phyloP scores from a whole-genome alignment of 129 eudicot genomes.

The Chrysanthemum makinoi region DNA sequence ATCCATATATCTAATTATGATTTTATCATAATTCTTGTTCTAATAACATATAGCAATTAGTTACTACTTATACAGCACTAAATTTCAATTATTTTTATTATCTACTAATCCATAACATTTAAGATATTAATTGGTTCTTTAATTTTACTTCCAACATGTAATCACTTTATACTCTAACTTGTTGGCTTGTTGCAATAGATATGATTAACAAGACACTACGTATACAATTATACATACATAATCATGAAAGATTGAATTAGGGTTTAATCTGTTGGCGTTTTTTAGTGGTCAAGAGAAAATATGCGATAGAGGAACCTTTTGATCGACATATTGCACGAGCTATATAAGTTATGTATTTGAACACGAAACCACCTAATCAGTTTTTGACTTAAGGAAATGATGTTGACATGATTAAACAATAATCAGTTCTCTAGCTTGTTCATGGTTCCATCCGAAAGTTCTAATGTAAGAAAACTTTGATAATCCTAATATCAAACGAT shows the following conservation, averaged over 20 bases:
- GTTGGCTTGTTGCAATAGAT: background rate
- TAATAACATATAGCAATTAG: background rate
- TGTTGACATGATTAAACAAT: background rate
- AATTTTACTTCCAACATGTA: background rate
- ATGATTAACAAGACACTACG: too few relatives aligned
- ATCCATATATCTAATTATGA: background rate
- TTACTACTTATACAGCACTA: background rate
- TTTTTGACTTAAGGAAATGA: slow-evolving; percentile 14
- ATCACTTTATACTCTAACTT: background rate
- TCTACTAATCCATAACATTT: background rate
- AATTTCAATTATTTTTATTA: background rate
- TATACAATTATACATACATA: too few relatives aligned
- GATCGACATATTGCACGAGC: slow-evolving; percentile 14
- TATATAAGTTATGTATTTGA: slow-evolving; percentile 22
- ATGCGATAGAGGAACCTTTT: background rate
- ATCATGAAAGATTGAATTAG: slow-evolving; percentile 9
- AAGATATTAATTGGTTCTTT: background rate
- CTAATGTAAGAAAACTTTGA: background rate
- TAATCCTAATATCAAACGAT: too few relatives aligned
- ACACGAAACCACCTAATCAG: slow-evolving; percentile 33
- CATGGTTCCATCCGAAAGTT: background rate
- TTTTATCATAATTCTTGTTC: background rate
- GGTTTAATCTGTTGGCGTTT: background rate
- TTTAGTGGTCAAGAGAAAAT: slow-evolving; percentile 13
- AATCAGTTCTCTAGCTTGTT: background rate